A percentile compares a stretch with the other conserved stretches of the same genome.
phyloP scores from a whole-genome alignment of 2,329 filamentous ascomycete species.

The Fusarium longipes region DNA sequence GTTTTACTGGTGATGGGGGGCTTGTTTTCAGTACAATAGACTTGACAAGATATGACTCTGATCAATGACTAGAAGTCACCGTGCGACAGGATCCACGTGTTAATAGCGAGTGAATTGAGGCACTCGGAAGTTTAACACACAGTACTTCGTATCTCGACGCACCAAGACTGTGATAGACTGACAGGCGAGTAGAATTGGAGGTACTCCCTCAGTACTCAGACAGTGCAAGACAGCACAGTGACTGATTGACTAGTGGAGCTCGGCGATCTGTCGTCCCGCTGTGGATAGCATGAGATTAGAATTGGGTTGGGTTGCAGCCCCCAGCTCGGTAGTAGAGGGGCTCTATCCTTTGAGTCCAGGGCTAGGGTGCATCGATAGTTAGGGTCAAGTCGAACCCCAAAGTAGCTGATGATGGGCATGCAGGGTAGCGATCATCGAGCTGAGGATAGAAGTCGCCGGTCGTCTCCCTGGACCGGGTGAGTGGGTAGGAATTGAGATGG shows the following conservation, averaged over 20 bases:
- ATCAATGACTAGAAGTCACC: neutral
- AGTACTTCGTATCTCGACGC: neutral
- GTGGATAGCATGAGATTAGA: conserved; percentile 5
- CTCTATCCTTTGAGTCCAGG: conserved; percentile 1
- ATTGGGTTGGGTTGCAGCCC: conserved; percentile 5
- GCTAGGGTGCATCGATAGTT: conserved; percentile 3
- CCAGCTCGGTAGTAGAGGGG: conserved; percentile 17
- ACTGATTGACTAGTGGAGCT: conserved; percentile 5
- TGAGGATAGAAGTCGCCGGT: conserved; percentile 1
- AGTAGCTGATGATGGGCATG: conserved; percentile 11
- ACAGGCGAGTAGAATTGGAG: neutral
- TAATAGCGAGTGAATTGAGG: neutral
- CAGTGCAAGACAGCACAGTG: neutral
- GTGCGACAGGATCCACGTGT: neutral
- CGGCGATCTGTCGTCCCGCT: conserved; percentile 15
- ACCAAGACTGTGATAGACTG: neutral
- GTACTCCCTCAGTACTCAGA: neutral
- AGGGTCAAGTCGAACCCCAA: neutral
- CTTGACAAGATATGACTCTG: neutral
- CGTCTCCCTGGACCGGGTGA: conserved; percentile 10
- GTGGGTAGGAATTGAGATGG: neutral
- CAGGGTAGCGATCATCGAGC: conserved; percentile 28
- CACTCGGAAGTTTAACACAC: neutral
- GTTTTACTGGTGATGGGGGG: conserved; percentile 19
- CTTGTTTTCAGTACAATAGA: conserved; percentile 3